Conservation (phyloP, 305 asterid genomes). For the Solanum chacoense region DNA sequence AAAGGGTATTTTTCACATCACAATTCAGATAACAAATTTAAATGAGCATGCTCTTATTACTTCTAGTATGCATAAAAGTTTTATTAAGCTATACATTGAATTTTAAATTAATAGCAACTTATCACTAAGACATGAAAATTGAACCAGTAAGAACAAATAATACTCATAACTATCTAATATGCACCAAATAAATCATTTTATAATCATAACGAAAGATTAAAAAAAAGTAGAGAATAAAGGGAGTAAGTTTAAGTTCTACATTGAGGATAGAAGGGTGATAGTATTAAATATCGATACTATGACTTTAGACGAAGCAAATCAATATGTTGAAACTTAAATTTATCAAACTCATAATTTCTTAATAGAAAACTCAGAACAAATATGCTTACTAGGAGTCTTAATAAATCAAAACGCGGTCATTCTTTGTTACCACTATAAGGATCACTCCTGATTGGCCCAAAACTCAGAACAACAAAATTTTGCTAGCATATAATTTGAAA, state of each 20-base stretch:
- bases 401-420: neutral
- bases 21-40: neutral
- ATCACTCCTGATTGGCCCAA: neutral
- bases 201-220: neutral
- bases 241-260: neutral
- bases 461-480: too few relatives aligned
- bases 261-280: neutral
- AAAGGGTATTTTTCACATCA: neutral
- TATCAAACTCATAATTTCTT: too few relatives aligned
- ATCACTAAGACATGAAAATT: neutral
- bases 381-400: neutral
- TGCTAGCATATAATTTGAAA: neutral
- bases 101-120: too few relatives aligned
- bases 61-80: neutral
- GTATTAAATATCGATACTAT: neutral
- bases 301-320: neutral
- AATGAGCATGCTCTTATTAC: neutral
- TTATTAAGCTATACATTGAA: neutral
- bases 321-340: neutral
- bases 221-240: neutral
- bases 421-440: neutral
- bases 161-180: neutral
- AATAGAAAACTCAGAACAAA: neutral
- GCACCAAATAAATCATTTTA: neutral
- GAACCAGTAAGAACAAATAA: neutral